phyloP scores from a whole-genome alignment of 257 asterid species.

The Cordia subcordata region DNA sequence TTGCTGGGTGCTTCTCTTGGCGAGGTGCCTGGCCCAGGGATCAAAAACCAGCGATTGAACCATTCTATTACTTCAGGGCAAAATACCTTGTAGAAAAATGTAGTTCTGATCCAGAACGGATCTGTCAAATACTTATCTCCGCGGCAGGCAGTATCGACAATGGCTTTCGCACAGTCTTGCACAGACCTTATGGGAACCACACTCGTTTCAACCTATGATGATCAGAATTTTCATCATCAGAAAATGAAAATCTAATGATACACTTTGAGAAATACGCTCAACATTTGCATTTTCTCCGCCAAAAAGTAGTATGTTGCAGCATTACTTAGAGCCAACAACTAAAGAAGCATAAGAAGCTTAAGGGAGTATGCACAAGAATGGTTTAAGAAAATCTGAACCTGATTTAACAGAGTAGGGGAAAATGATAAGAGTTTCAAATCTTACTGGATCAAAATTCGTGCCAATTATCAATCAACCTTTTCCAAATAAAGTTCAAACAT shows the following conservation, averaged over 20 bases:
- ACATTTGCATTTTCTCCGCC: no score
- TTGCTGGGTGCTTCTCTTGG: conserved; percentile 48
- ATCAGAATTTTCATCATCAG: neutral
- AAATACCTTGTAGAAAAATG: conserved; percentile 25
- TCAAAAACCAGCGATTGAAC: conserved; percentile 48
- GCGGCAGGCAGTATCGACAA: conserved; percentile 48
- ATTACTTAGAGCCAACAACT: no score
- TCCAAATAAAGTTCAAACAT: no score
- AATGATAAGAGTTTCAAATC: no score
- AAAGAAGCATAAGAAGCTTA: no score
- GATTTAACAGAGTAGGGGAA: no score
- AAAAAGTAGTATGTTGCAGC: no score
- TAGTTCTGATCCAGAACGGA: conserved; percentile 46
- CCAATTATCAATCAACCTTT: no score
- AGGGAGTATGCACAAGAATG: no score
- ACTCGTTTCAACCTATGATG: conserved; percentile 35
- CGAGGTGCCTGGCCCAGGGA: conserved; percentile 37
- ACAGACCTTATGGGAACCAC: conserved; percentile 38
- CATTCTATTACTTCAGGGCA: conserved; percentile 47
- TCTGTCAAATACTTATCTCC: conserved; percentile 54
- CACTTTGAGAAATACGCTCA: no score
- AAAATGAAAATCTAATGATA: neutral
- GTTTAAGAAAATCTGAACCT: no score
- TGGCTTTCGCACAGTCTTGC: conserved; percentile 38
- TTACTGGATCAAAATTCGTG: no score